A percentile compares a stretch with the other conserved stretches of the same genome.
phyloP scores from a whole-genome alignment of 2,329 filamentous ascomycete genomes.

The Eutypa lata region DNA sequence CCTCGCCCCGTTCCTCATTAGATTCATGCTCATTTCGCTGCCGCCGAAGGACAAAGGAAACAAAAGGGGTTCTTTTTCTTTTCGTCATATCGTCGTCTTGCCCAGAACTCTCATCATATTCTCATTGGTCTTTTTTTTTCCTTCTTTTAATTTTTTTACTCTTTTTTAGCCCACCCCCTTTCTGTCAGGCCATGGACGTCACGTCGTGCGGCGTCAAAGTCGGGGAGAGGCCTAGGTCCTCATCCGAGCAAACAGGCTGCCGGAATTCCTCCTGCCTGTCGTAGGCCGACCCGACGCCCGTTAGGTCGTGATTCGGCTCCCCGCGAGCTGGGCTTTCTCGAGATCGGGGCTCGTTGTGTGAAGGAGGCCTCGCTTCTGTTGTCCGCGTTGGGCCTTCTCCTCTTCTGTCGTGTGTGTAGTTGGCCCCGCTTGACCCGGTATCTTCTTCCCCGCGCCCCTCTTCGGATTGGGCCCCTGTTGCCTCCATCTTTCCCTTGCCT shows the following conservation, averaged over 20 bases:
- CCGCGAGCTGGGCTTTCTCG: constrained; percentile 9
- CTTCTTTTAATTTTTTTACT: not conserved
- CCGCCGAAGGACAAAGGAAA: no score
- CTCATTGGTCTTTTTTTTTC: not conserved
- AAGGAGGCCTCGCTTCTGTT: constrained; percentile 15
- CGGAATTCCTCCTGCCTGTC: constrained; percentile 13
- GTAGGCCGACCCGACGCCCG: constrained; percentile 16
- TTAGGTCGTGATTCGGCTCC: constrained; percentile 9
- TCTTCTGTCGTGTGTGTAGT: constrained; percentile 18
- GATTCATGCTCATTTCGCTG: not conserved
- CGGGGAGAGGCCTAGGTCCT: constrained; percentile 15
- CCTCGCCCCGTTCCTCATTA: not conserved
- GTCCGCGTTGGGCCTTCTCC: constrained; percentile 14
- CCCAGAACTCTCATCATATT: no score
- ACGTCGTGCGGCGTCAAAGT: constrained; percentile 14
- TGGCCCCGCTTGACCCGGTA: constrained; percentile 4
- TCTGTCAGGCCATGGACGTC: constrained; percentile 16
- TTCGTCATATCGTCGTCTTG: no score
- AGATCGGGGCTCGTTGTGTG: constrained; percentile 8
- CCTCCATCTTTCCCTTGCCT: not conserved
- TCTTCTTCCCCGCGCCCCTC: constrained; percentile 3
- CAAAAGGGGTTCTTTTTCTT: no score
- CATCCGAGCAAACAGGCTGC: constrained; percentile 17
- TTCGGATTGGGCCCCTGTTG: constrained; percentile 1
- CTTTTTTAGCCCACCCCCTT: no score